Evolutionary conservation across 441 rosid species (phyloP), one percentile per base, ranked within the genome.

Genomic region (Viola pubescens): DNA sequence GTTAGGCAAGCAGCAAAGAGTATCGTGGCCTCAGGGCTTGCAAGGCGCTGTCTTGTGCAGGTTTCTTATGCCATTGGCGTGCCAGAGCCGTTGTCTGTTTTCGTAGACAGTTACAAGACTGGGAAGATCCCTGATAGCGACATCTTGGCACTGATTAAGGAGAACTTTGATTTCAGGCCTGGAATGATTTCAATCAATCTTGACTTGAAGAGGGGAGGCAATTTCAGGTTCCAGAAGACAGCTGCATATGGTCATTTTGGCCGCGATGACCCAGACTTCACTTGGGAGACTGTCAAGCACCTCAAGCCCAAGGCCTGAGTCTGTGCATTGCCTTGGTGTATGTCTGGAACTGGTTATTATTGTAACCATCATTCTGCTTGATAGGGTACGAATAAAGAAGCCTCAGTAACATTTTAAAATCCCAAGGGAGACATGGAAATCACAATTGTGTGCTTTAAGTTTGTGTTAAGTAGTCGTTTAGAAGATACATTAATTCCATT

Each of bases 1-100:
- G 91, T 73, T 46, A 82, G 95, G 75, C 95, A 82, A 70, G 91
- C 91, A 19, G 95, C 95, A 39, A 87, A 87, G 77, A 85, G 88
- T 12, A 83, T 83, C 54, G 91, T 87, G 6, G 89, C 91, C 47
- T 79, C 88, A 0, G 83, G 85, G 42, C 91, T 85, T 0, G 95
- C 95, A 6, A 79, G 95, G 0, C 84, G 91, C 9, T 88, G 86
- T 37, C 66, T 83, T 37, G 85, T 85, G 59, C 95, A 88, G 78
- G 85, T 83, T 9, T 85, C 91, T 5, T 88, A 88, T 7, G 89
- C 92, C 26, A 88, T 85, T 67, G 95, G 88, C 41, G 88, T 88
- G 49, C 82, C 87, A 7, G 95, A 87, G 61, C 95, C 95, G 0
- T 76, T 87, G 65, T 87, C 95, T 0, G 88, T 83, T 53, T 83